Base-by-base conservation (phyloP, 176 grass and related monocot genomes). In the Secale cereale region DNA sequence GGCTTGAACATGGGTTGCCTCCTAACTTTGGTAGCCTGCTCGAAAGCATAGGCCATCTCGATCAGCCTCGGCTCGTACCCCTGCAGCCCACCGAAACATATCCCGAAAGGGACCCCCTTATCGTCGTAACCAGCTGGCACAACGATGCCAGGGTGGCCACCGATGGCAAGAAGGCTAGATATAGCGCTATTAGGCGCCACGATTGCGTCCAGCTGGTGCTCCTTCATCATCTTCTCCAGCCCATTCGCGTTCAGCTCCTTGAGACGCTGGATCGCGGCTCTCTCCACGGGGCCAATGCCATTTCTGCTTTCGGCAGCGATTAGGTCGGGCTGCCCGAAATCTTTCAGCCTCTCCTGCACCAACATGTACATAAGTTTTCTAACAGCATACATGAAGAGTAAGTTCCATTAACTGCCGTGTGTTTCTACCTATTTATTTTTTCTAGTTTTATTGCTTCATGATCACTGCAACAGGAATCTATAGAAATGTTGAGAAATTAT, bases 41-140 rank as follows among this genome's bases (percentile, higher is more conserved):
- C 93, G 46, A 88, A 92, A 6, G 70, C 85, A 86, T 88, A 92
- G 6, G 85, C 85, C 12, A 92, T 92, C 83, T 95, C 85, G 19
- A 92, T 92, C 30, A 95, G 57, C 33, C 78, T 84, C 0, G 87
- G 90, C 69, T 94, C 82, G 9, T 84, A 88, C 0, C 93, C 90
- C 35, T 86, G 86, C 3, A 95, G 26, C 1, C 93, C 90, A 1
- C 82, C 87, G 16, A 92, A 95, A n/a, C 78, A 84, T 7, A 88
- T 74, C 1, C 75, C 85, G 4, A 90, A 92, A 1, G 93, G 93
- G 3, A 59, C 43, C n/a, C 85, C 85, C 11, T 12, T 15, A 70
- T 75, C 12, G 4, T 70, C 45, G 9, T 88, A 95, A 16, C 93
- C 88, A 5, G 88, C 93, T 3, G 93, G 90, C 30, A 90, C 79